Conservation (phyloP, 2,329 filamentous ascomycete genomes). For the Gyromitra esculenta region DNA sequence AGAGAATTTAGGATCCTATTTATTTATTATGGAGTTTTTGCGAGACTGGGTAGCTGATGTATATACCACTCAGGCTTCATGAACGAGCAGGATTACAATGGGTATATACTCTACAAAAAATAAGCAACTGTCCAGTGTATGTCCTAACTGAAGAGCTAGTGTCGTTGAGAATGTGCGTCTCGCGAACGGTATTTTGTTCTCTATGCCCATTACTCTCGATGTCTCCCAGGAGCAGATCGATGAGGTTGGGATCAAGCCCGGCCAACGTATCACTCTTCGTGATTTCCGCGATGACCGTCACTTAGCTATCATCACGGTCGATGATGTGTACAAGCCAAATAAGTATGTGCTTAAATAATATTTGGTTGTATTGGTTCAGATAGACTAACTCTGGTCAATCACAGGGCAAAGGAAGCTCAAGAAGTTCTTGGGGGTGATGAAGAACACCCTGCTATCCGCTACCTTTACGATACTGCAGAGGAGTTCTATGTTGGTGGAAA, state of each 20-base stretch:
- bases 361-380: background rate
- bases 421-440: slow-evolving; percentile 93
- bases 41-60: slow-evolving; percentile 57
- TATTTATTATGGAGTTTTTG: background rate
- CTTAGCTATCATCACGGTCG: slow-evolving; percentile 92
- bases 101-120: slow-evolving; percentile 66
- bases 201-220: slow-evolving; percentile 96
- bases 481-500: slow-evolving; percentile 97
- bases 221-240: slow-evolving; percentile 79
- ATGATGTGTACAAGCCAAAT: slow-evolving; percentile 94
- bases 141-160: slow-evolving; percentile 62
- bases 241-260: slow-evolving; percentile 77
- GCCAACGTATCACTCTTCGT: slow-evolving; percentile 84
- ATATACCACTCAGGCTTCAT: slow-evolving; percentile 77
- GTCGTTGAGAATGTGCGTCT: slow-evolving; percentile 91
- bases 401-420: slow-evolving; percentile 84
- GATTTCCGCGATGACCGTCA: slow-evolving; percentile 97
- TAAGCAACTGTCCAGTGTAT: background rate
- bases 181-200: slow-evolving; percentile 87
- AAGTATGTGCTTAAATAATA: slow-evolving; percentile 71
- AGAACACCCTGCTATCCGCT: slow-evolving; percentile 90
- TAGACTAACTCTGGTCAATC: slow-evolving; percentile 31
- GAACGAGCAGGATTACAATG: slow-evolving; percentile 96
- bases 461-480: slow-evolving; percentile 80
- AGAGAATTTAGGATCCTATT: background rate